Base-by-base conservation (phyloP, 1,139 yeast genomes). In the Yamadazyma oceani region DNA sequence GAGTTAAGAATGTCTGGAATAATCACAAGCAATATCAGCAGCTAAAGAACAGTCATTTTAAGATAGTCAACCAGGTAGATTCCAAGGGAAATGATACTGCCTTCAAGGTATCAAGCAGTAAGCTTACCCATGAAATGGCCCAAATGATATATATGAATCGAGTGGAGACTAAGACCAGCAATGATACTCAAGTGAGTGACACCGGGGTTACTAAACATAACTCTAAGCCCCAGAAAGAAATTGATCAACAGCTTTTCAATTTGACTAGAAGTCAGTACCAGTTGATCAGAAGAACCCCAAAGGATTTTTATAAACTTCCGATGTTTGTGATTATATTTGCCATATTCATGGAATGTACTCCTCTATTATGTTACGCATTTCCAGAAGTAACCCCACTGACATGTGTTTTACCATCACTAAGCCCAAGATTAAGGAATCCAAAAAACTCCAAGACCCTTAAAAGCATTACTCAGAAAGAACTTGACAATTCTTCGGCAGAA, bases 341-440 rank as follows among this genome's bases (percentile, higher is more conserved):
- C 15, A 52, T 83, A 1, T 79, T 80, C 48, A 78, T 80, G 51
- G 95, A 85, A 50, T 51, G 64, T 35, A 82, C 90, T 0, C 85
- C 92, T 0, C 32, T 80, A 0, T 41, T 85, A 3, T 78, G 87
- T 44, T 72, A 71, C 41, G 47, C 67, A 1, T 59, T 83, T 37
- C 94, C 94, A 0, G 74, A 73, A 39, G 53, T 85, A 11, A 73
- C 86, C 1, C 94, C 94, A 0, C 72, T 75, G 46, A 84, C 92
- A 0, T 85, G 94, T 58, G 64, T 77, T 4, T 62, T 80, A 34
- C 88, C 88, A 0, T 62, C 66, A 2, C 58, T 78, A 12, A 49
- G 68, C 26, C 71, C 74, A 0, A 52, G 69, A 25, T 34, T 69
- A 16, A 66, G 73, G 73, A 48, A 48, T 22, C 39, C 46, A 5